Conservation (phyloP, 2,329 filamentous ascomycete species). For the Metarhizium guizhouense region DNA sequence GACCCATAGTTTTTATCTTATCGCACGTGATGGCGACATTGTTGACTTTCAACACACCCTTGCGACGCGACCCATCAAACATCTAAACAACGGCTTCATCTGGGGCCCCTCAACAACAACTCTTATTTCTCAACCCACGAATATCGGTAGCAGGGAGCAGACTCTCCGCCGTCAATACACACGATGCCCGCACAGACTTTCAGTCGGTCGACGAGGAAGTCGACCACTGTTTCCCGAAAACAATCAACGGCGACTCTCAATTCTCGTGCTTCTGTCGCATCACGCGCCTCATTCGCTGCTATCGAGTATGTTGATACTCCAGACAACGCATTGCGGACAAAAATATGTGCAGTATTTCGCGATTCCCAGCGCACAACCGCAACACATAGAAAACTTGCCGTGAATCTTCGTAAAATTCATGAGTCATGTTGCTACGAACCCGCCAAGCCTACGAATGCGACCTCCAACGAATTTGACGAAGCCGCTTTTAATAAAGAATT, state of each 20-base stretch:
- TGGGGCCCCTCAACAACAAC: not conserved
- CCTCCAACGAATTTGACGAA: slow-evolving; percentile 65
- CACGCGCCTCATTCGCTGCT: slow-evolving; percentile 44
- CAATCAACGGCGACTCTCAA: slow-evolving; percentile 26
- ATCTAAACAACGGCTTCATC: slow-evolving; percentile 16
- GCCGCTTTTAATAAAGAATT: slow-evolving; percentile 84
- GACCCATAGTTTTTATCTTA: slow-evolving; percentile 15
- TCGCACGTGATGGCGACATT: slow-evolving; percentile 27
- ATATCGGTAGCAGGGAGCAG: not conserved
- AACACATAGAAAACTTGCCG: slow-evolving; percentile 80
- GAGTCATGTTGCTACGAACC: slow-evolving; percentile 70
- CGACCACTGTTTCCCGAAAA: slow-evolving; percentile 32
- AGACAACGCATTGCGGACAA: slow-evolving; percentile 60
- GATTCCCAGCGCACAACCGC: slow-evolving; percentile 86
- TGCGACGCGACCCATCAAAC: slow-evolving; percentile 12
- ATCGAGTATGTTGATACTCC: slow-evolving; percentile 70
- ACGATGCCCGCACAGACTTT: slow-evolving; percentile 43
- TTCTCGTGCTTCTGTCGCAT: slow-evolving; percentile 35
- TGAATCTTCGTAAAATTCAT: slow-evolving; percentile 83
- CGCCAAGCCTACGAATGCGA: slow-evolving; percentile 39
- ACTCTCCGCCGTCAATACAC: not conserved
- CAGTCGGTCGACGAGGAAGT: slow-evolving; percentile 35
- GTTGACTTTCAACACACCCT: slow-evolving; percentile 19
- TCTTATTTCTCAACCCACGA: not conserved
- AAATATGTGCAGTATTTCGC: slow-evolving; percentile 63